Evolutionary conservation across 371 early-diverging fungal species (phyloP), one percentile per base, ranked within the genome.

Genomic region (Mortierella sp.): DNA sequence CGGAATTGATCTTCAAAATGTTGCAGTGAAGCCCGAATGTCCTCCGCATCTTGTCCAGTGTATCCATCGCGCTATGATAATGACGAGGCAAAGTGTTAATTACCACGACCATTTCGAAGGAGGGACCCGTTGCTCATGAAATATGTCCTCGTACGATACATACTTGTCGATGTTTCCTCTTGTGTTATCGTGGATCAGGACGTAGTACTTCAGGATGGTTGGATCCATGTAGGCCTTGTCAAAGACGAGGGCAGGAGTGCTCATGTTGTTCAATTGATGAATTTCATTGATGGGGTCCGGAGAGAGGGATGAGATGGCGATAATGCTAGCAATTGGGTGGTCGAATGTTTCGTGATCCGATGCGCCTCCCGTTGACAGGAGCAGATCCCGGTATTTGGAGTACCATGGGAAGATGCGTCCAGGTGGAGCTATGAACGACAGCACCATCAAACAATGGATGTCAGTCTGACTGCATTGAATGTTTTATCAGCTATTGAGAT

Each of bases 291-390:
- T 89, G 0, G 97, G 97, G 79, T 98, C 96, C 0, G 93, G 89
- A 57, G 95, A 92, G 1, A 92, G 80, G 1, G 97, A 94, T 0
- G 98, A 95, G 19, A 95, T 93, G 13, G 94, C 96, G 69, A 96
- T 89, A 64, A 98, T 78, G 61, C 96, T 93, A 11, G 96, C 97
- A 1, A 98, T 95, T 3, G 99, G 98, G 81, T 98, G 98, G 74
- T 96, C 95, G 83, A 99, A 98, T 8, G 97, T 93, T 80, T 98
- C 98, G 78, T 98, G 97, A 77, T 98, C 98, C 0, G 95, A 91
- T 11, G 93, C 90, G 4, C 94, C 95, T 73, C 92, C 90, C 24
- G 91, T 86, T 46, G 90, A 89, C 26, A 96, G 90, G 73, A 96
- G 89, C 34, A 92, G 86, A 51, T 94, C 89, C 50, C 95, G 90